Evolutionary conservation across 352 stramenopile species (phyloP).

Genomic region (Sclerospora graminicola): DNA sequence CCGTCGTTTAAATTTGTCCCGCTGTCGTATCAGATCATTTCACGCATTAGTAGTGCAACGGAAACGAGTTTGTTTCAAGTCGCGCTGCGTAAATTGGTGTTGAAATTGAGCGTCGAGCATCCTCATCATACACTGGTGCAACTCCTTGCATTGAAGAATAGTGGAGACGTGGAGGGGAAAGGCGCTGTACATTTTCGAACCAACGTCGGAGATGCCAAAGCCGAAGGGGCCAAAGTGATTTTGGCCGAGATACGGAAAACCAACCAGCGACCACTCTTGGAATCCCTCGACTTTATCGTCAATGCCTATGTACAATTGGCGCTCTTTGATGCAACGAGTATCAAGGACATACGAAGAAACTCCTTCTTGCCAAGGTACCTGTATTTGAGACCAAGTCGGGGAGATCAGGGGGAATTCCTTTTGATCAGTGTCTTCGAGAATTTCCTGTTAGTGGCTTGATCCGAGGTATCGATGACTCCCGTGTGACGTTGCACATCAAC

Average conservation of each 20-base stretch:
- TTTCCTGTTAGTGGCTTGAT: too few relatives aligned
- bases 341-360: conserved; percentile 68
- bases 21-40: conserved; percentile 99
- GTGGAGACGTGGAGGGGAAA: too few relatives aligned
- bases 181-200: too few relatives aligned
- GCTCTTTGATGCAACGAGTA: conserved; percentile 70
- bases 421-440: conserved; percentile 80
- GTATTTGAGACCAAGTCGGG: conserved; percentile 27
- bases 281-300: conserved; percentile 61
- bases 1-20: conserved; percentile 94
- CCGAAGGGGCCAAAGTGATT: too few relatives aligned
- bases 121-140: conserved; percentile 93
- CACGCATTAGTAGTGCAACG: conserved; percentile 71
- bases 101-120: too few relatives aligned
- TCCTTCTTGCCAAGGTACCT: conserved; percentile 48
- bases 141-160: conserved; percentile 91
- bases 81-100: too few relatives aligned
- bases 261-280: conserved; percentile 42
- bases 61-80: conserved; percentile 61
- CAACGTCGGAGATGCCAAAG: too few relatives aligned
- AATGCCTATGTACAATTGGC: conserved; percentile 74
- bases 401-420: conserved; percentile 17
- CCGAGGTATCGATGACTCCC: too few relatives aligned
- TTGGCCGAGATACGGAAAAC: conserved; percentile 48
- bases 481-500: too few relatives aligned